Conservation (phyloP, 225 moss, liverwort and hornwort genomes). For the Marchantia paleacea region DNA sequence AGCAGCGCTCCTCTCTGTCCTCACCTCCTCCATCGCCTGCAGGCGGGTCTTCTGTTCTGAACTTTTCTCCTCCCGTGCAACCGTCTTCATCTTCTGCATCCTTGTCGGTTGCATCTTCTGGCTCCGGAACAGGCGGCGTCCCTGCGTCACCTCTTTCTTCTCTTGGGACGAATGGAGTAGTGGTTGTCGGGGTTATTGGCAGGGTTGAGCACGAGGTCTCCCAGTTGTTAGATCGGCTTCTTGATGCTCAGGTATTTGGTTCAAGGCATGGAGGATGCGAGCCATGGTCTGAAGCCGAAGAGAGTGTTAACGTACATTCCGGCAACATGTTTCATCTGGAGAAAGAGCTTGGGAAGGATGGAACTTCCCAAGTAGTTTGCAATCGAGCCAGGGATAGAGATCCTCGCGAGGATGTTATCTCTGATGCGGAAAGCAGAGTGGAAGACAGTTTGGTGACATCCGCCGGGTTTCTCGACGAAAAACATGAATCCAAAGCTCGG, state of each 20-base stretch:
- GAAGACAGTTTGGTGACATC: conserved; percentile 7
- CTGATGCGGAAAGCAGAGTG: conserved; percentile 16
- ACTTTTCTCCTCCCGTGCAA: conserved; percentile 28
- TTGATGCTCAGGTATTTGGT: conserved; percentile 65
- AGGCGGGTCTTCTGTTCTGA: conserved; percentile 16
- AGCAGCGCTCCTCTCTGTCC: conserved; percentile 21
- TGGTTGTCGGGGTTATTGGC: conserved; percentile 87
- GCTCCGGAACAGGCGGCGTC: conserved; percentile 16
- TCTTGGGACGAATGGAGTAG: conserved; percentile 59
- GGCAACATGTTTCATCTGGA: conserved; percentile 17
- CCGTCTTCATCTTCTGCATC: conserved; percentile 19
- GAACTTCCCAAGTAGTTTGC: neutral
- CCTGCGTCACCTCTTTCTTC: conserved; percentile 22
- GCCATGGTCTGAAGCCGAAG: conserved; percentile 23
- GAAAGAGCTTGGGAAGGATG: conserved; percentile 36
- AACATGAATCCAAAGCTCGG: conserved; percentile 14
- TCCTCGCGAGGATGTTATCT: conserved; percentile 11
- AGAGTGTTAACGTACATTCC: conserved; percentile 16
- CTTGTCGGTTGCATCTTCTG: conserved; percentile 21
- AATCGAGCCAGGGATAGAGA: conserved; percentile 16
- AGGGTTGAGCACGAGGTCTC: conserved; percentile 72
- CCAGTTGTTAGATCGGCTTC: conserved; percentile 83
- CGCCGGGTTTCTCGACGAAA: conserved; percentile 19
- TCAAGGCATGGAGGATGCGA: conserved; percentile 38
- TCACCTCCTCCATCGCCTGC: conserved; percentile 28